These are phyloP conservation scores for Scedosporium boydii DNA, from an alignment of 2,329 filamentous ascomycete species.

Conservation along the genomic window DNA sequence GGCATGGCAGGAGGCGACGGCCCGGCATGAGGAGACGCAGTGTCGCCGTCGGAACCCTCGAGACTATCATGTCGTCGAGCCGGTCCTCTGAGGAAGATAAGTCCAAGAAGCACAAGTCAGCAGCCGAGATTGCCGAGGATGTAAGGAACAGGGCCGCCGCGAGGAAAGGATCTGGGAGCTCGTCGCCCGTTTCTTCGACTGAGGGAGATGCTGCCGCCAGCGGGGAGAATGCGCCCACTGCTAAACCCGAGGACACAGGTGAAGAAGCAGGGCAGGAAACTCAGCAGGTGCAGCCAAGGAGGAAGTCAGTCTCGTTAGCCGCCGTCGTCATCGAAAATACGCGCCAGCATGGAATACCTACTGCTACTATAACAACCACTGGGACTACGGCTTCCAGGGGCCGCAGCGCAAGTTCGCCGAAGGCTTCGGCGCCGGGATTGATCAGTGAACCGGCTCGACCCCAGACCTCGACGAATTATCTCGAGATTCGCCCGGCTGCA, in stretches of 20 bases:
- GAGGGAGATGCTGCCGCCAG: conserved; percentile 10
- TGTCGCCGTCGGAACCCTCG: conserved; percentile 50
- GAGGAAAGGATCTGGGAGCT: conserved; percentile 20
- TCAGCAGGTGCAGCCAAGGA: conserved; percentile 4
- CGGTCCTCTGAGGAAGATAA: conserved; percentile 54
- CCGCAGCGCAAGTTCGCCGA: conserved; percentile 14
- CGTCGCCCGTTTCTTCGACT: conserved; percentile 21
- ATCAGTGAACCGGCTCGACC: conserved; percentile 47
- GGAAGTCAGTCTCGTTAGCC: conserved; percentile 6
- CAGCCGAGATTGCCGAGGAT: conserved; percentile 44
- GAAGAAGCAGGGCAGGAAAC: background rate
- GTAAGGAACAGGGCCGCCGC: conserved; percentile 37
- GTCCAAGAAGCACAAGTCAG: conserved; percentile 45
- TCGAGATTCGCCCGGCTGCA: conserved; percentile 32
- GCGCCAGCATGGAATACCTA: conserved; percentile 21
- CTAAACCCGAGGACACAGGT: background rate
- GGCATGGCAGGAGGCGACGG: conserved; percentile 30
- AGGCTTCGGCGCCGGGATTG: conserved; percentile 30
- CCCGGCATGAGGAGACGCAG: conserved; percentile 31
- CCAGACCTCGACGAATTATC: conserved; percentile 42
- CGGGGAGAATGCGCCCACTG: background rate
- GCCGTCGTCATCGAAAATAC: conserved; percentile 1
- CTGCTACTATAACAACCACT: conserved; percentile 17
- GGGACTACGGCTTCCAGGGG: conserved; percentile 3
- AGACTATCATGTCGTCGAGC: conserved; percentile 59